Conservation (phyloP, 2,329 filamentous ascomycete genomes). For the Ophiostoma angusticollis region DNA sequence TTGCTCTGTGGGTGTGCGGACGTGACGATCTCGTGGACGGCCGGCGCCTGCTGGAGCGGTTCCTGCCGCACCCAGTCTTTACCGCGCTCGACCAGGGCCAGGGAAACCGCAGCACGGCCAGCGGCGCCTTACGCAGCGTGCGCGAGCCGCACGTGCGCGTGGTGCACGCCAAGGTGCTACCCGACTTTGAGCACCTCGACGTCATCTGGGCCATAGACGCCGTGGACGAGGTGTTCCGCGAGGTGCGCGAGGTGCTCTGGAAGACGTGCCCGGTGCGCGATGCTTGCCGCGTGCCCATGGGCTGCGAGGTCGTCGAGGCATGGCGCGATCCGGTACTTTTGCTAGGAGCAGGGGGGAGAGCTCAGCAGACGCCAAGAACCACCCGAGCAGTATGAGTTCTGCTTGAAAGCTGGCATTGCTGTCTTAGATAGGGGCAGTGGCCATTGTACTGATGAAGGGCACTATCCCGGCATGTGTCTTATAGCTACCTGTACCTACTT, state of each 20-base stretch:
- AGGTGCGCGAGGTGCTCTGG: slow-evolving; percentile 75
- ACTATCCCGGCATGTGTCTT: too few relatives aligned
- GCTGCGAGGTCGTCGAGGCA: slow-evolving; percentile 40
- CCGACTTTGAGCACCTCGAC: slow-evolving; percentile 86
- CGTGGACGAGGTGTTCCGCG: slow-evolving; percentile 67
- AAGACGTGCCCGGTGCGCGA: slow-evolving; percentile 46
- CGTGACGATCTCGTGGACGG: slow-evolving; percentile 79
- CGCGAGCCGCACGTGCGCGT: slow-evolving; percentile 70
- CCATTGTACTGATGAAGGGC: too few relatives aligned
- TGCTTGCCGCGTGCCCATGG: slow-evolving; percentile 49
- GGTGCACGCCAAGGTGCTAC: slow-evolving; percentile 71
- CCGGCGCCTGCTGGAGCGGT: slow-evolving; percentile 55
- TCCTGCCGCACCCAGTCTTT: slow-evolving; percentile 34
- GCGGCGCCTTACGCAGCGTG: slow-evolving; percentile 25
- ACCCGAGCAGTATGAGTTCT: too few relatives aligned
- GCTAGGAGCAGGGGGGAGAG: neutral
- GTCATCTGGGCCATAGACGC: slow-evolving; percentile 91
- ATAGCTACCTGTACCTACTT: too few relatives aligned
- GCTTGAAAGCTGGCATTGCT: too few relatives aligned
- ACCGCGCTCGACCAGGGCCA: slow-evolving; percentile 16
- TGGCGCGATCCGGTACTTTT: slow-evolving; percentile 21
- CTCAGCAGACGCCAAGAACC: too few relatives aligned
- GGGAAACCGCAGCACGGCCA: slow-evolving; percentile 4
- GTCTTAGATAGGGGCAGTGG: too few relatives aligned
- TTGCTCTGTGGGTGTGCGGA: slow-evolving; percentile 81